Conservation (phyloP, 768 basidiomycete genomes). For the Lepiota brunneoincarnata region DNA sequence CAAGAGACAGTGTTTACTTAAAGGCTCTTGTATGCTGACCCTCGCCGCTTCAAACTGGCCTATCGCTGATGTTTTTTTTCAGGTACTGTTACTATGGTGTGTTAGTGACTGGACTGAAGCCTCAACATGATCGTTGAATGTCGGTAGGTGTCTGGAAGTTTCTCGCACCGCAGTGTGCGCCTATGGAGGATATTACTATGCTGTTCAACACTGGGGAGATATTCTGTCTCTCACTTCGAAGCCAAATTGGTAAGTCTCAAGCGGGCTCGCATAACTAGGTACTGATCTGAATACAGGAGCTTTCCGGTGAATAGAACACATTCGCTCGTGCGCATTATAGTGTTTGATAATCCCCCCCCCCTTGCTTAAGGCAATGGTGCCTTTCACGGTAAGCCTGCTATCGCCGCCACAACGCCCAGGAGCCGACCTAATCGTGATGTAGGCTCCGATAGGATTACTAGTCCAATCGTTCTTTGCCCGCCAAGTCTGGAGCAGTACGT, state of each 20-base stretch:
- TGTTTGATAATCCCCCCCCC: neutral
- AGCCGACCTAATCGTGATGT: neutral
- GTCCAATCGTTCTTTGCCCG: constrained; percentile 5
- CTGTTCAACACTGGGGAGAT: constrained; percentile 1
- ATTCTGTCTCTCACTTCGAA: neutral
- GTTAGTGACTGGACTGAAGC: neutral
- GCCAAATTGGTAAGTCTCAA: neutral
- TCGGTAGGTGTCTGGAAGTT: neutral
- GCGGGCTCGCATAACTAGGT: no score
- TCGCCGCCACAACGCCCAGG: neutral
- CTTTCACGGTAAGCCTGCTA: neutral
- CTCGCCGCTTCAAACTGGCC: neutral
- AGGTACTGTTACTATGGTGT: neutral
- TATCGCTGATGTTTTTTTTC: neutral
- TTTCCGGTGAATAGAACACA: neutral
- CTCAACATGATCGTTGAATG: neutral
- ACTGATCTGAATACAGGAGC: neutral
- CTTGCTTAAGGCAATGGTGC: neutral
- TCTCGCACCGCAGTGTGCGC: neutral
- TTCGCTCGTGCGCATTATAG: neutral
- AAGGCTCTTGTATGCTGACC: neutral
- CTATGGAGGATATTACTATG: neutral
- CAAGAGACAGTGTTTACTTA: neutral
- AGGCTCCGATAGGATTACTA: neutral
- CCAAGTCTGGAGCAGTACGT: neutral